A percentile compares a stretch with the other conserved stretches of the same genome.
Evolutionary conservation across 2,329 filamentous ascomycete genomes (phyloP).

Genomic region (Meredithiella fracta): DNA sequence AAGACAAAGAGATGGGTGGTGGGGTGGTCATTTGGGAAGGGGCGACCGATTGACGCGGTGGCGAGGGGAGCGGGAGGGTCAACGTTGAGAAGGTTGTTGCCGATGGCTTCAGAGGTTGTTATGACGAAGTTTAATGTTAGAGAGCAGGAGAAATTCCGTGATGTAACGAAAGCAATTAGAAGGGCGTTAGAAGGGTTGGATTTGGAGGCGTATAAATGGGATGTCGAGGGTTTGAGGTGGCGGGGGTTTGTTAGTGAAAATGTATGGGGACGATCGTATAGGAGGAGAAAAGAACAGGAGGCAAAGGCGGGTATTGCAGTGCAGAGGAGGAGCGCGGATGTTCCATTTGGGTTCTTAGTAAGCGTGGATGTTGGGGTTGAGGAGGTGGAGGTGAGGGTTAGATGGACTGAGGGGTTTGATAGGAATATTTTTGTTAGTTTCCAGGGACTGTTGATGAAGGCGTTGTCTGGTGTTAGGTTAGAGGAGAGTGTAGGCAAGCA

Average conservation of each 20-base stretch:
- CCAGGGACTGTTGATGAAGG: conserved; percentile 52
- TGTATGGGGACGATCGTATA: conserved; percentile 41
- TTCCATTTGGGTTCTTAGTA: conserved; percentile 13
- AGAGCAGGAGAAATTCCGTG: conserved; percentile 24
- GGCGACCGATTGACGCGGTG: conserved; percentile 40
- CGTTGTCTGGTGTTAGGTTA: background rate
- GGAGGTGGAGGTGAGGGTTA: background rate
- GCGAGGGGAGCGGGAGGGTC: conserved; percentile 28
- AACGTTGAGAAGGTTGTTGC: conserved; percentile 28
- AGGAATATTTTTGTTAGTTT: conserved; percentile 71
- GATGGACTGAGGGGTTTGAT: conserved; percentile 62
- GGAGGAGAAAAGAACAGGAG: conserved; percentile 33
- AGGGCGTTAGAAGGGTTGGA: conserved; percentile 38
- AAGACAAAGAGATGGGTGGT: conserved; percentile 76
- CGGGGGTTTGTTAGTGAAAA: conserved; percentile 49
- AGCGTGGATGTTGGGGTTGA: conserved; percentile 1
- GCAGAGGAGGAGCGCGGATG: conserved; percentile 5
- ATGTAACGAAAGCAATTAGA: conserved; percentile 23
- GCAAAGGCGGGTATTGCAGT: conserved; percentile 16
- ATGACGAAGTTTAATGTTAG: conserved; percentile 29
- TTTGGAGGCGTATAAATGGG: conserved; percentile 48
- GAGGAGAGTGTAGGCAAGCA: background rate
- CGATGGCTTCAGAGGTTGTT: conserved; percentile 25
- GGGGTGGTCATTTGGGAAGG: conserved; percentile 65
- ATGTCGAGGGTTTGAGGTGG: conserved; percentile 35